These are phyloP conservation scores for Sugiyamaella paludigena DNA, from an alignment of 1,139 yeast species.

Conservation along the genomic window DNA sequence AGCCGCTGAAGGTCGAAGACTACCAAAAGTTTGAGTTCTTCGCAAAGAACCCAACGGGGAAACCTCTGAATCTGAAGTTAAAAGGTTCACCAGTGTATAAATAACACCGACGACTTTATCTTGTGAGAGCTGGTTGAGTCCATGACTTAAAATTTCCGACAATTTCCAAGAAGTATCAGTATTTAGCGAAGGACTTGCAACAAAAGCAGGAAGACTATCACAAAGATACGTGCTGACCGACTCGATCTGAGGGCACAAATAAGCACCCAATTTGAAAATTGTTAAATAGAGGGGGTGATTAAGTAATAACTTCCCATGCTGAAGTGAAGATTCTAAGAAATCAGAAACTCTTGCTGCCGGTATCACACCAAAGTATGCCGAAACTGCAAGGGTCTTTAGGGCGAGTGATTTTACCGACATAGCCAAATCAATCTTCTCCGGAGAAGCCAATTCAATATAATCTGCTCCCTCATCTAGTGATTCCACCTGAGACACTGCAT, in stretches of 20 bases:
- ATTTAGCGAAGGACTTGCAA: conserved; percentile 42
- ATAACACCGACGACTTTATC: conserved; percentile 85
- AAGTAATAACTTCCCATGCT: conserved; percentile 32
- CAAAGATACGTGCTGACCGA: conserved; percentile 33
- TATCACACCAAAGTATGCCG: conserved; percentile 35
- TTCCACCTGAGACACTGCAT: conserved; percentile 36
- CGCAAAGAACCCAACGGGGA: conserved; percentile 9
- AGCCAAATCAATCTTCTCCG: conserved; percentile 44
- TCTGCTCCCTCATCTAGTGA: conserved; percentile 46
- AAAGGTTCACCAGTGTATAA: conserved; percentile 74
- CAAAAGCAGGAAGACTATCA: conserved; percentile 38
- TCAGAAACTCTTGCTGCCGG: conserved; percentile 35
- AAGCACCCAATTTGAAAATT: conserved; percentile 54
- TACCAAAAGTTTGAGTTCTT: conserved; percentile 11
- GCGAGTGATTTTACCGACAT: conserved; percentile 44
- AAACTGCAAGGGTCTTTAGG: conserved; percentile 45
- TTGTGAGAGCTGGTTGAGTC: conserved; percentile 53
- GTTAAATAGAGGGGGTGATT: conserved; percentile 44
- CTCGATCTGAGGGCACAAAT: conserved; percentile 48
- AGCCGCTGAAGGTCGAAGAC: conserved; percentile 8
- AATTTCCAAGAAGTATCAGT: conserved; percentile 33
- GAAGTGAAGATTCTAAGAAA: conserved; percentile 39
- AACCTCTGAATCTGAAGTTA: conserved; percentile 52
- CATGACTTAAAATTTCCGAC: conserved; percentile 44
- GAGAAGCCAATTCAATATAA: conserved; percentile 42